Evolutionary conservation across 2,329 filamentous ascomycete genomes (phyloP).

Genomic region (Periglandula ipomoeae): DNA sequence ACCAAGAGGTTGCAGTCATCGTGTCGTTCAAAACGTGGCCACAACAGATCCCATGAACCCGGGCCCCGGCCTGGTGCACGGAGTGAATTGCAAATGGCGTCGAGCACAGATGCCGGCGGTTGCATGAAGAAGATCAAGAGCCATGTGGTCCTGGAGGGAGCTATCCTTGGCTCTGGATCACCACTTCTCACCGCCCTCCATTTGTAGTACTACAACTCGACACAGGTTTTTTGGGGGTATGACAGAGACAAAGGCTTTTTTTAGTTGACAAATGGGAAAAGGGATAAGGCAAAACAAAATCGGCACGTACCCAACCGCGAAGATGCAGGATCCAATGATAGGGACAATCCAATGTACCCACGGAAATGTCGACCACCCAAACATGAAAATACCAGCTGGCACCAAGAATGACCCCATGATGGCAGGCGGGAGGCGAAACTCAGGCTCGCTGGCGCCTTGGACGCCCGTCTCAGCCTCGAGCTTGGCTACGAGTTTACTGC

Average conservation of each 20-base stretch:
- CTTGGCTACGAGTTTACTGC: conserved; percentile 46
- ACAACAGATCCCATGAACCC: conserved; percentile 5
- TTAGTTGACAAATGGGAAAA: neutral
- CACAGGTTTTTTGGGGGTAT: conserved; percentile 11
- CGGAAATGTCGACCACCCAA: conserved; percentile 75
- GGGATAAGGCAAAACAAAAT: neutral
- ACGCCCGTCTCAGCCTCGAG: conserved; percentile 41
- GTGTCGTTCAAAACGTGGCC: conserved; percentile 5
- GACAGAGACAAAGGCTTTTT: neutral
- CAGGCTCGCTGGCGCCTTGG: conserved; percentile 62
- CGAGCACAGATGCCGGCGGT: neutral
- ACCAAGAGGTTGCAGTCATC: neutral
- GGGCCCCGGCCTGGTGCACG: neutral
- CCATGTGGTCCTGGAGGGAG: conserved; percentile 4
- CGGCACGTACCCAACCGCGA: conserved; percentile 56
- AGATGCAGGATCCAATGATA: conserved; percentile 63
- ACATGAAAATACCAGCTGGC: conserved; percentile 76
- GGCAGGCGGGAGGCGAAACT: conserved; percentile 72
- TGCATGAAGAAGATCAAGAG: neutral
- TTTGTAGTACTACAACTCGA: neutral
- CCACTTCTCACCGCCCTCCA: neutral
- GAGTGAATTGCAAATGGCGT: conserved; percentile 1
- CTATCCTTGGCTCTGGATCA: neutral
- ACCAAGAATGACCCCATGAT: conserved; percentile 69
- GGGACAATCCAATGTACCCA: conserved; percentile 69